Conservation (phyloP, 2,329 filamentous ascomycete genomes). For the Ceratocystis harringtonii region DNA sequence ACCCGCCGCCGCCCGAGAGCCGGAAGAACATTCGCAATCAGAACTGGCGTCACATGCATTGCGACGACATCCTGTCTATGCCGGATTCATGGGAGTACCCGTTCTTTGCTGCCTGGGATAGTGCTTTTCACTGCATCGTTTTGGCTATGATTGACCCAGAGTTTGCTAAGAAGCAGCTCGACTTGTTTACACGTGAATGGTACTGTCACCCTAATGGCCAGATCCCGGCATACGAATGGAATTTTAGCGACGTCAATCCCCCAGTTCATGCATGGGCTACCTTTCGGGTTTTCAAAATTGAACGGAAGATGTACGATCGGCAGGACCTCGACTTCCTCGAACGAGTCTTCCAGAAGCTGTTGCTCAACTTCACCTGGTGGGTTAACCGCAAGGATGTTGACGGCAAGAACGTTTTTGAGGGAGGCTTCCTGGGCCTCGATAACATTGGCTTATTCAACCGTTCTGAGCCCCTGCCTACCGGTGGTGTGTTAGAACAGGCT, state of each 20-base stretch:
- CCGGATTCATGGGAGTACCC: constrained; percentile 98
- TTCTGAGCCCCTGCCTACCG: constrained; percentile 85
- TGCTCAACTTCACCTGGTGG: constrained; percentile 99
- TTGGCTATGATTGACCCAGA: constrained; percentile 95
- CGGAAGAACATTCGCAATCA: constrained; percentile 71
- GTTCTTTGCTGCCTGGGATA: constrained; percentile 96
- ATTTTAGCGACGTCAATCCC: constrained; percentile 93
- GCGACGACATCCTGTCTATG: constrained; percentile 94
- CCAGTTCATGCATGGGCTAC: constrained; percentile 94
- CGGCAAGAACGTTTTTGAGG: constrained; percentile 94
- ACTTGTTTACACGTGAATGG: constrained; percentile 92
- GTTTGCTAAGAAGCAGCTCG: constrained; percentile 94
- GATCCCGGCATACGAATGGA: constrained; percentile 89
- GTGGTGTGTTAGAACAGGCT: constrained; percentile 85
- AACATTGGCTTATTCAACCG: constrained; percentile 97
- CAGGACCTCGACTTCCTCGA: constrained; percentile 93
- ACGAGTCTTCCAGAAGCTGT: constrained; percentile 86
- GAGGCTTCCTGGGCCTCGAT: constrained; percentile 86
- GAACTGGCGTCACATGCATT: constrained; percentile 87
- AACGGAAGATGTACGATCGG: constrained; percentile 89
- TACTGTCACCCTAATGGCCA: constrained; percentile 98
- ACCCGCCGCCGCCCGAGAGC: constrained; percentile 68
- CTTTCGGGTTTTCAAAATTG: constrained; percentile 94
- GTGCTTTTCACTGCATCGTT: constrained; percentile 90
- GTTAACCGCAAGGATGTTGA: constrained; percentile 91